Base-by-base conservation (phyloP, 306 rosid species). In the Luffa aegyptiaca region DNA sequence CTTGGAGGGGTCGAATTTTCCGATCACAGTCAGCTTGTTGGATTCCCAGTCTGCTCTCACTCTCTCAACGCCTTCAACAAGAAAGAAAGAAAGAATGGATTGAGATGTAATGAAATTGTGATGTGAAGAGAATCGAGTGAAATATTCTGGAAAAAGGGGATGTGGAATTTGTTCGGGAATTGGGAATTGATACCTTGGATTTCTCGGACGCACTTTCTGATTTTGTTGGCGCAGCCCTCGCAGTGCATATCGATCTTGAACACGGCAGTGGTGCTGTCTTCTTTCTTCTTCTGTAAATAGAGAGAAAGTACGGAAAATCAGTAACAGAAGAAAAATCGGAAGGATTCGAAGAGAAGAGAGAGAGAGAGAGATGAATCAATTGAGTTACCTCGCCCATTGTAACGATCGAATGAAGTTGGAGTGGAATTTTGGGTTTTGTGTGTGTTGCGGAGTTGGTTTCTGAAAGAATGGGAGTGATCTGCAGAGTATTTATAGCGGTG, bases 221-320 rank as follows among this genome's bases (percentile, higher is more conserved):
- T 81, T 61, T 87, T 92, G 49, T 86, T 46, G 42, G 92, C 84
- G 59, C 98, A 93, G 33, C 97, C 97, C 1, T 88, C 90, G 46
- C 94, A 92, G 76, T 92, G 94, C 84, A 92, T 86, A 77, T 89
- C 93, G 4, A 90, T 49, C 55, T 90, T 92, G 77, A 88, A 77
- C 1, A 87, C 46, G 0, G 90, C 80, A 46, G 58, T 80, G 2
- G 85, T 74, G 36, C 2, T 73, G 14, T 82, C 73, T 0, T 85
- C 86, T 10, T 88, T 78, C 84, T 84, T 81, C 76, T 91, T 92
- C 91, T 85, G 78, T 80, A 77, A 81, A 33, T 76, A 37, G 2
- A 37, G 12, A 73, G 4, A 14, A 39, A 11, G 37, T n/a, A 46
- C 6, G 26, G 48, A 6, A 80, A 31, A 39, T n/a, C 18, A 36